phyloP scores from a whole-genome alignment of 1,284 basidiomycete species.

The Pyrrhoderma noxium region DNA sequence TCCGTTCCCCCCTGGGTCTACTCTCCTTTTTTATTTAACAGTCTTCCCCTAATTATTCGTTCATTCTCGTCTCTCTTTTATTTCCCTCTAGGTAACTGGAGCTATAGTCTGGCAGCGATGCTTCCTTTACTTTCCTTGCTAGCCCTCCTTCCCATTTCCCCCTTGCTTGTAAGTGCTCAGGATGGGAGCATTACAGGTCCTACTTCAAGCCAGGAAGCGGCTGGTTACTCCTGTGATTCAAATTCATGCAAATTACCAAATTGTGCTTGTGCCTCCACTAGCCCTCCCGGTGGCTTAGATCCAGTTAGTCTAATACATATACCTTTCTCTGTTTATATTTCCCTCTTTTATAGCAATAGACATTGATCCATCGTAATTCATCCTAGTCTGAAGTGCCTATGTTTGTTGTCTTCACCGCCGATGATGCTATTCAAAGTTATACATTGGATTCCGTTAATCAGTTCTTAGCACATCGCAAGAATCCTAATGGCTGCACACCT shows the following conservation, averaged over 20 bases:
- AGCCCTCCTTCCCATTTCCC: conserved; percentile 28
- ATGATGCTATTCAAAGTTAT: conserved; percentile 70
- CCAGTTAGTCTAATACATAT: conserved; percentile 47
- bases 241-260: conserved; percentile 57
- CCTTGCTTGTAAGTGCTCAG: conserved; percentile 38
- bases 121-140: no score
- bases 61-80: no score
- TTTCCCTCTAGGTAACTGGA: no score
- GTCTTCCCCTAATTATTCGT: no score
- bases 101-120: no score
- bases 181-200: conserved; percentile 45
- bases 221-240: conserved; percentile 65
- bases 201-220: conserved; percentile 40
- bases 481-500: conserved; percentile 75
- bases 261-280: conserved; percentile 67
- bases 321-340: neutral
- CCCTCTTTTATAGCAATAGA: neutral
- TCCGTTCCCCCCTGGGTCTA: no score
- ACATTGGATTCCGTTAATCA: conserved; percentile 66
- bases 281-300: conserved; percentile 60
- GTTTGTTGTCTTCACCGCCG: conserved; percentile 67
- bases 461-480: conserved; percentile 70
- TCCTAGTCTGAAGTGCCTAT: conserved; percentile 54
- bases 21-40: no score
- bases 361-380: neutral